A percentile compares a stretch with the other conserved stretches of the same genome.
Evolutionary conservation across 768 basidiomycete species (phyloP).

Genomic region (Tulasnella sp.): DNA sequence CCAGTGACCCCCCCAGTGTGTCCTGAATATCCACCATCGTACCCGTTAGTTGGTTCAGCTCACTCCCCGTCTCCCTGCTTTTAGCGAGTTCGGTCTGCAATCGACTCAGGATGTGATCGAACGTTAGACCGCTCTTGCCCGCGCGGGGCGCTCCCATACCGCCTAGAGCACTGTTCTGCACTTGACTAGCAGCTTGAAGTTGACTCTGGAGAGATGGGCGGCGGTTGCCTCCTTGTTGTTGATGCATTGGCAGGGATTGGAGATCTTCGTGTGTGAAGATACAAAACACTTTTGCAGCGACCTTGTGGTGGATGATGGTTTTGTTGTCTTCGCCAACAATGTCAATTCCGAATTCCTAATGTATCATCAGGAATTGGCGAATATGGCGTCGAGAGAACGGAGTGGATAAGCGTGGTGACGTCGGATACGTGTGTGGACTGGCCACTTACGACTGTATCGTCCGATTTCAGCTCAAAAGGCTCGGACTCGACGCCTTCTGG

Average conservation of each 20-base stretch:
- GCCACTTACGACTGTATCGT: slow-evolving; percentile 85
- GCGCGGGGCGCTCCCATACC: slow-evolving; percentile 50
- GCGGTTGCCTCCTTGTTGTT: slow-evolving; percentile 44
- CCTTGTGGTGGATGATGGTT: slow-evolving; percentile 96
- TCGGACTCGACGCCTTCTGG: slow-evolving; percentile 84
- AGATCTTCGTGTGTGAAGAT: slow-evolving; percentile 75
- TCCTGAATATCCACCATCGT: slow-evolving; percentile 89
- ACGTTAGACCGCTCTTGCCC: slow-evolving; percentile 75
- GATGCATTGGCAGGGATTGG: slow-evolving; percentile 29
- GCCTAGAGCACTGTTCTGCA: slow-evolving; percentile 43
- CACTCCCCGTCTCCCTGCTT: slow-evolving; percentile 83
- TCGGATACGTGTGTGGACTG: neutral
- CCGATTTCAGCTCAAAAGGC: slow-evolving; percentile 86
- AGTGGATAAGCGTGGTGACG: too few relatives aligned
- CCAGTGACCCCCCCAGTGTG: slow-evolving; percentile 72
- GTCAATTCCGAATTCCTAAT: slow-evolving; percentile 96
- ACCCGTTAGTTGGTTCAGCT: slow-evolving; percentile 63
- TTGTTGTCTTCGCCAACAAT: slow-evolving; percentile 98
- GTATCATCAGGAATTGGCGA: neutral
- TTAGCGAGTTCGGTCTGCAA: slow-evolving; percentile 93
- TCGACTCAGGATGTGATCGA: slow-evolving; percentile 82
- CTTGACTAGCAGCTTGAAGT: slow-evolving; percentile 1
- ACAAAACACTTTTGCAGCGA: slow-evolving; percentile 87
- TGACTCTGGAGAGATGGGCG: slow-evolving; percentile 39
- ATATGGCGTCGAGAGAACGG: too few relatives aligned